These are phyloP conservation scores for Pseudogymnoascus pannorum DNA, from an alignment of 2,329 filamentous ascomycete species.

Conservation along the genomic window DNA sequence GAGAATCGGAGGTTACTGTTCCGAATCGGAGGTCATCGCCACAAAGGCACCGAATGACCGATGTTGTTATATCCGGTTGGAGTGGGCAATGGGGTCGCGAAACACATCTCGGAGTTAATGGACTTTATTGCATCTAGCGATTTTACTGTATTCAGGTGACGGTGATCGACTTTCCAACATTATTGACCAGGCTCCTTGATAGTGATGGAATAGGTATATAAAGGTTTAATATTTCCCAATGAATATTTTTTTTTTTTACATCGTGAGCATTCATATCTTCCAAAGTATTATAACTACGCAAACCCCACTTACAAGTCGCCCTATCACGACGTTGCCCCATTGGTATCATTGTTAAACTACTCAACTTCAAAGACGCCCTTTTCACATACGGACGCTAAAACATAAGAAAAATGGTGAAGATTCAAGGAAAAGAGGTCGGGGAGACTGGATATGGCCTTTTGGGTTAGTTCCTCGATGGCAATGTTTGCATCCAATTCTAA, in stretches of 20 bases:
- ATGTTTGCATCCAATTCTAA: background rate
- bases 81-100: background rate
- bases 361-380: background rate
- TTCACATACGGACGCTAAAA: background rate
- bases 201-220: background rate
- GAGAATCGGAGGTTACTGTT: background rate
- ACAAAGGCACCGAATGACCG: too few relatives aligned
- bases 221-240: background rate
- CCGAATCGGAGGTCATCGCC: background rate
- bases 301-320: background rate
- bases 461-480: background rate
- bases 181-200: background rate
- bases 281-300: background rate
- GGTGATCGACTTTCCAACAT: background rate
- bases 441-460: constrained; percentile 25
- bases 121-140: background rate
- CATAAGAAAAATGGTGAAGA: background rate
- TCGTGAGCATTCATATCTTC: background rate
- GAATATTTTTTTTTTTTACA: background rate
- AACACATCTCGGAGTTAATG: background rate
- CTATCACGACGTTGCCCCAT: background rate
- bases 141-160: background rate
- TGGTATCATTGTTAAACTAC: background rate
- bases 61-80: background rate
- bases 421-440: constrained; percentile 24